These are phyloP conservation scores for Miamiensis avidus DNA, from an alignment of 169 alveolate genomes.

Conservation along the genomic window DNA sequence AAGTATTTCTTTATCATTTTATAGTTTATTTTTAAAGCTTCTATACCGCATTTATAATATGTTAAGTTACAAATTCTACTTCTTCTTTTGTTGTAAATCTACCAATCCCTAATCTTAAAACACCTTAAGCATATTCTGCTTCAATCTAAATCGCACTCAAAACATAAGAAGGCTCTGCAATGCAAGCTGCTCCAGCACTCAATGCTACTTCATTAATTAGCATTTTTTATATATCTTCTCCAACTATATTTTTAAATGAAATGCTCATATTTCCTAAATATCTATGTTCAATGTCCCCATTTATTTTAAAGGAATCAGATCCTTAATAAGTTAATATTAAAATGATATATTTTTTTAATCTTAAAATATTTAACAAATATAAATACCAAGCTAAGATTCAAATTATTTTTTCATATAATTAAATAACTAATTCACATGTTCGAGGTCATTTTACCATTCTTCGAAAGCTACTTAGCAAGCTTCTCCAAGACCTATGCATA, in stretches of 20 bases:
- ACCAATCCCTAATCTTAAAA: conserved; percentile 96
- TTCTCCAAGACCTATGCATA: conserved; percentile 94
- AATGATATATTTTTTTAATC: too few relatives aligned
- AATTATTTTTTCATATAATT: conserved; percentile 73
- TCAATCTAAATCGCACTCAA: conserved; percentile 94
- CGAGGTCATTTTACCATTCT: conserved; percentile 93
- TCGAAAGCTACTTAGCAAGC: conserved; percentile 90
- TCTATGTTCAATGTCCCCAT: conserved; percentile 76
- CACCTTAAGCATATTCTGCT: conserved; percentile 96
- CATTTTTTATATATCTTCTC: conserved; percentile 89
- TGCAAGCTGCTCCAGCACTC: conserved; percentile 84
- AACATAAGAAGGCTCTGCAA: conserved; percentile 88
- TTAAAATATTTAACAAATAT: too few relatives aligned
- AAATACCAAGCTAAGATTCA: conserved; percentile 28
- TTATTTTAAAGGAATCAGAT: conserved; percentile 79
- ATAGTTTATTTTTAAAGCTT: background rate
- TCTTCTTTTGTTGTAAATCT: conserved; percentile 95
- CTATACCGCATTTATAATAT: background rate
- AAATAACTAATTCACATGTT: conserved; percentile 84
- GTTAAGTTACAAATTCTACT: conserved; percentile 65
- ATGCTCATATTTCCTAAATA: conserved; percentile 90
- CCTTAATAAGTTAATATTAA: too few relatives aligned
- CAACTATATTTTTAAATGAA: conserved; percentile 92
- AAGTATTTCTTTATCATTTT: background rate
- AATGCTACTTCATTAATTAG: conserved; percentile 79